Evolutionary conservation across 2,329 filamentous ascomycete genomes (phyloP), one percentile per base, ranked within the genome.

Genomic region (Pseudogymnoascus verrucosus): DNA sequence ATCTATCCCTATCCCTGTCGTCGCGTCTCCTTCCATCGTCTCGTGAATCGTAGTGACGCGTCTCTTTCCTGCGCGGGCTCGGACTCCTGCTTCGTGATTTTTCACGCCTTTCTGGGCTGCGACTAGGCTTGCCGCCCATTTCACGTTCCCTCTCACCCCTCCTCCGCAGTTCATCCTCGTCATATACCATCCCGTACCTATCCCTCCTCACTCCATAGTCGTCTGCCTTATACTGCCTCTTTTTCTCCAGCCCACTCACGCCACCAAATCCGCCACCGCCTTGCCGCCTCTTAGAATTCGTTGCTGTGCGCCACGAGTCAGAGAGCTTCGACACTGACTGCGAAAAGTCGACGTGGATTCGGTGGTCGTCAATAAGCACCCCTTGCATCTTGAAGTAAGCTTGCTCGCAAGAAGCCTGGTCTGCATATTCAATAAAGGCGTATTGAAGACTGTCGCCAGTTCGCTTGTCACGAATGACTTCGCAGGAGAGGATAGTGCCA

Each of bases 351-450:
- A 99, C 95, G 73, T 99, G 95, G 67, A 99, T 99, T 44, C 95
- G 88, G 68, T 96, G 90, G 71, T 99, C 95, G 71, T 99, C 95
- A 68, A 99, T 98, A 63, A 99, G 79, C 1, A 98, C 93, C 1
- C 89, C 91, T 75, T 99, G 92, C 95, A 99, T 99, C 78, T 99
- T 99, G 79, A 96, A 95, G 73, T 97, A 99, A 2, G 95, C 95
- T 62, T 90, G 86, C 77, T 99, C 95, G 74, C 95, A 98, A 62
- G 93, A 90, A 68, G 89, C 85, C 77, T 97, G 95, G 63, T 96
- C 89, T 64, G 93, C 90, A 71, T 93, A 99, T 74, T 99, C 95
- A 71, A 99, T 96, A 70, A 99, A 99, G 1, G 95, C 92, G 73
- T 99, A 99, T 74, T 99, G 95, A 60, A 99, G 78, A 72, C 91